These are phyloP conservation scores for Aspergillus coremiiformis DNA, from an alignment of 495 filamentous ascomycete genomes.

Conservation along the genomic window DNA sequence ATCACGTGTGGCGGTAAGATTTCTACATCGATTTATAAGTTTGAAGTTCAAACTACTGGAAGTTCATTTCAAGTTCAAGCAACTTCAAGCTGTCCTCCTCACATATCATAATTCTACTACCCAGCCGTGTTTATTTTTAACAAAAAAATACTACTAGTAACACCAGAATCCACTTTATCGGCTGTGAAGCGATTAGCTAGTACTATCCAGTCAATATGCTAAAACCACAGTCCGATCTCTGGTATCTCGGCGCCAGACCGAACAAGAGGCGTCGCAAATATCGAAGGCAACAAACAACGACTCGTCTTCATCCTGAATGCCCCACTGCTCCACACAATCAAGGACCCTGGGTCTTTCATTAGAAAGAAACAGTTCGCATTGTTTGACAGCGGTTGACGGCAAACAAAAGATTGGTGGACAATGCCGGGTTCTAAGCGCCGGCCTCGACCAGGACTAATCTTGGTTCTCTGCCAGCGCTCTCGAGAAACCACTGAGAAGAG, in stretches of 20 bases:
- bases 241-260: slow-evolving; percentile 5
- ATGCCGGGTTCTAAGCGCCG: slow-evolving; percentile 13
- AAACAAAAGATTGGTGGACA: slow-evolving; percentile 13
- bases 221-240: background rate
- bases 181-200: background rate
- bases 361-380: background rate
- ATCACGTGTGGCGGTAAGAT: no score
- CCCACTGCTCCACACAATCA: background rate
- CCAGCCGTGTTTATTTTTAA: no score
- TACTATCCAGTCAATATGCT: background rate
- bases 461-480: slow-evolving; percentile 13
- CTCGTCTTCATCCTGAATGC: background rate
- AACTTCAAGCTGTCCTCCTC: no score
- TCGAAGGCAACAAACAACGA: slow-evolving; percentile 1
- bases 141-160: background rate
- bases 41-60: no score
- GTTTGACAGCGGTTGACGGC: background rate
- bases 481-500: slow-evolving; percentile 5
- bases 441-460: slow-evolving; percentile 6
- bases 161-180: no score
- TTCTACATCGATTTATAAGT: no score
- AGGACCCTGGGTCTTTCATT: slow-evolving; percentile 1
- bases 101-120: no score
- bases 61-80: no score
- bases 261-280: slow-evolving; percentile 6